Base-by-base conservation (phyloP, 768 basidiomycete genomes). In the Trichaptum fuscoviolaceum region DNA sequence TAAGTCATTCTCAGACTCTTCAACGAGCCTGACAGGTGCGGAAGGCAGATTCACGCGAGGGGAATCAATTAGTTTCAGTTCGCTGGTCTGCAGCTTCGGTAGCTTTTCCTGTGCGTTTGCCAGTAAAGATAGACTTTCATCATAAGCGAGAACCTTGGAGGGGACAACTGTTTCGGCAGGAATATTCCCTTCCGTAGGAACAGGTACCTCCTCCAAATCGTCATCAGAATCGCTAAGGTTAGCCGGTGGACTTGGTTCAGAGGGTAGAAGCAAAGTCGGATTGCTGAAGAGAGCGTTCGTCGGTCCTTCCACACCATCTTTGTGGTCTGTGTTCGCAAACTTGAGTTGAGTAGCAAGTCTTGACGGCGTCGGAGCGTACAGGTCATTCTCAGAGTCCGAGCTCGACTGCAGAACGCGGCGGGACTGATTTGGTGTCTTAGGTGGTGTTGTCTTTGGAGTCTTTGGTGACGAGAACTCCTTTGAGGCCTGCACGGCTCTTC, bases 291-390 rank as follows among this genome's bases (percentile, higher is more conserved):
- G 23, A 17, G 26, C 3, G 8, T 23, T 57, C 26, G 35, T 17
- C 35, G 35, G 34, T n/a, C 42, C 42, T 20, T 52, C 42, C 15
- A 52, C 42, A 52, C 42, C 42, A 52, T 52, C 42, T 52, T 12
- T 52, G 42, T 64, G 67, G 66, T 81, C 81, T 8, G 88, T 82
- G 64, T 87, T 87, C 20, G 85, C 91, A 58, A 92, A 85, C 10
- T 89, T 82, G 30, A 92, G 75, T 0, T 83, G 87, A 1, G 88
- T 89, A 70, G 87, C 87, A n/a, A 91, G 76, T 23, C 87, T 81
- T 24, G 81, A 81, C 0, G 83, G 87, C 1, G 83, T 82, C 17
- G 63, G 26, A 35, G 82, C 76, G 25, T 82, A 81, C 23, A 85
- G 75, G 63, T 87, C 84, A 8, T 84, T 81, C 35, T 81, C 80